A percentile compares a stretch with the other conserved stretches of the same genome.
phyloP scores from a whole-genome alignment of 495 filamentous ascomycete genomes.

The Cudoniella acicularis region DNA sequence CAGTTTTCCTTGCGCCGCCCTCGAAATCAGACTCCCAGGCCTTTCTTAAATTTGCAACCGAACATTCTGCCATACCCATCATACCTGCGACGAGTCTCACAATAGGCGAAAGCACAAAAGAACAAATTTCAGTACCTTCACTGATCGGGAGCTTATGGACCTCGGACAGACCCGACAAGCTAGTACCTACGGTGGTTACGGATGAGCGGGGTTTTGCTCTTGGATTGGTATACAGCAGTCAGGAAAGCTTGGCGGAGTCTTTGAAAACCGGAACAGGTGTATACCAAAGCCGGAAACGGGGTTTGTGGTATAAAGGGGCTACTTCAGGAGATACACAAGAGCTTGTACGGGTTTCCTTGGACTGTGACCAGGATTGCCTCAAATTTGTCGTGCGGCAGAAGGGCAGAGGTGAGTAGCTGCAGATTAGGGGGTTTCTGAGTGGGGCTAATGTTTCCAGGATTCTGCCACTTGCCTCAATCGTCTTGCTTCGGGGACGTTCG shows the following conservation, averaged over 20 bases:
- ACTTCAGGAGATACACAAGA: constrained; percentile 92
- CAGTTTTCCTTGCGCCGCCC: constrained; percentile 44
- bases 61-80: constrained; percentile 67
- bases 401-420: constrained; percentile 54
- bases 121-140: constrained; percentile 61
- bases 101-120: constrained; percentile 46
- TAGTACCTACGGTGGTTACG: constrained; percentile 83
- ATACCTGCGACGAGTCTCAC: constrained; percentile 69
- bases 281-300: constrained; percentile 91
- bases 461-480: constrained; percentile 90
- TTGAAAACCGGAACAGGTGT: constrained; percentile 85
- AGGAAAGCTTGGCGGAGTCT: constrained; percentile 83
- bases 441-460: constrained; percentile 50
- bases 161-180: constrained; percentile 79
- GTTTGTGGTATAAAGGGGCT: constrained; percentile 95
- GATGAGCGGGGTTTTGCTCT: constrained; percentile 84
- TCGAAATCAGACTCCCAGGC: constrained; percentile 42
- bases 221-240: constrained; percentile 89
- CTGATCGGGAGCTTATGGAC: constrained; percentile 65
- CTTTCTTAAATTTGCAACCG: constrained; percentile 49
- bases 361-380: constrained; percentile 92
- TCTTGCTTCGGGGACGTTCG: constrained; percentile 86
- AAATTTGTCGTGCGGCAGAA: constrained; percentile 86
- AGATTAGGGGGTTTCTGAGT: constrained; percentile 17
- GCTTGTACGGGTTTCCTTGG: constrained; percentile 74